Evolutionary conservation across 2,329 filamentous ascomycete genomes (phyloP).

Genomic region (Diaporthe destruens): DNA sequence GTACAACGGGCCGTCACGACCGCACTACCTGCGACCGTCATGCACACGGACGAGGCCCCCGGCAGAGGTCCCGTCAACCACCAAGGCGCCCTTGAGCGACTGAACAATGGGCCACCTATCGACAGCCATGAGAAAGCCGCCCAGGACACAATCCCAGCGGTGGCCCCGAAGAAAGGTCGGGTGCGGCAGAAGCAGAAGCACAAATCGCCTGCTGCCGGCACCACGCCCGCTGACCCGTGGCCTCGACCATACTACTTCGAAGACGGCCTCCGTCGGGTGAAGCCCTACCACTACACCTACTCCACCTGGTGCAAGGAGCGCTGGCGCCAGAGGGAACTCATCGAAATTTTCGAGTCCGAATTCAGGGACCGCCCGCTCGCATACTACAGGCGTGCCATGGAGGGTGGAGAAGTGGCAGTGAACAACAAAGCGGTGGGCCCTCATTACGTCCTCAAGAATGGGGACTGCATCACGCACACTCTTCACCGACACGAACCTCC

Average conservation of each 20-base stretch:
- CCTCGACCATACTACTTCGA: conserved; percentile 84
- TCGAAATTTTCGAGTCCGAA: conserved; percentile 91
- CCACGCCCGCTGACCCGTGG: conserved; percentile 56
- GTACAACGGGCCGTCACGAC: conserved; percentile 35
- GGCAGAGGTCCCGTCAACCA: too few species aligned
- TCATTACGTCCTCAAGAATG: conserved; percentile 83
- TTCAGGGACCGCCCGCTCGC: conserved; percentile 88
- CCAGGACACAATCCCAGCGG: not conserved
- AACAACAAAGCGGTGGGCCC: conserved; percentile 80
- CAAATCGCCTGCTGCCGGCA: conserved; percentile 45
- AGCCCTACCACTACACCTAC: conserved; percentile 93
- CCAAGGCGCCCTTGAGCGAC: not conserved
- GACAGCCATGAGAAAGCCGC: not conserved
- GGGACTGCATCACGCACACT: conserved; percentile 91
- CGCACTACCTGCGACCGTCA: conserved; percentile 17
- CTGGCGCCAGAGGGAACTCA: conserved; percentile 84
- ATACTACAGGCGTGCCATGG: conserved; percentile 91
- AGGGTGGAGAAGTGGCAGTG: conserved; percentile 81
- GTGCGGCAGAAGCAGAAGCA: conserved; percentile 30
- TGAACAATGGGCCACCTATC: not conserved
- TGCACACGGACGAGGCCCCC: conserved; percentile 12
- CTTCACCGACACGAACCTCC: conserved; percentile 96
- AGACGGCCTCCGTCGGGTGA: conserved; percentile 83
- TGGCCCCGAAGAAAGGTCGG: conserved; percentile 5
- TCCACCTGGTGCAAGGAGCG: conserved; percentile 95